Evolutionary conservation across 306 rosid species (phyloP), one percentile per base, ranked within the genome.

Genomic region (Betula pendula): DNA sequence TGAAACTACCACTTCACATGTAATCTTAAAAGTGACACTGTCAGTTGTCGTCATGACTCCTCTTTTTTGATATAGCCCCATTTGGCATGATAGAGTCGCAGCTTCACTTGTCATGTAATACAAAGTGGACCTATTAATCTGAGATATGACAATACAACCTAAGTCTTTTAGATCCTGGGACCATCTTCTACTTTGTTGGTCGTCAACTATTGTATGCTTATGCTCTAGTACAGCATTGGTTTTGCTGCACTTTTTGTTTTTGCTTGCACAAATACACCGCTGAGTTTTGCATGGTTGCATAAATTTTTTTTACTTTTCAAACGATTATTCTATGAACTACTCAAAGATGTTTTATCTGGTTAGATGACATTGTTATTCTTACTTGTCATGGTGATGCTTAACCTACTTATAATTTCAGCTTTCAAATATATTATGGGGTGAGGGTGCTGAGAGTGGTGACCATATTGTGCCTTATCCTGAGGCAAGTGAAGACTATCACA

Each of bases 341-440:
- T 65, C 20, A 65, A 50, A 3, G 38, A 42, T 29, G 1, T 77
- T 20, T 47, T 71, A 31, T 58, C 35, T 50, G 72, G 50, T 62
- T 66, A 68, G 68, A 29, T 74, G 24, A 38, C 60, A 72, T 77
- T 35, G 13, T 35, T 52, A 33, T 76, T 22, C 12, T 79, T 52
- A 65, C 68, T 75, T 35, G 33, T 68, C 68, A 9, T 68, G 31
- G 31, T 27, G 47, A 74, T 81, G 55, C 75, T 76, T 65, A 29
- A 75, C 45, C 63, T 8, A 45, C 29, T 68, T 77, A 53, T 40
- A 42, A 72, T 87, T 82, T 88, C 99, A 92, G 99, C 91, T 95
- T 68, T 85, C 88, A 22, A 89, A 91, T 85, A 92, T 95, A 89
- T 81, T 95, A 92, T 92, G 97, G 97, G 96, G 84, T 79, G 97